Percentiles rank a stretch among this genome's conserved stretches.
Conservation (phyloP, 345 rosid genomes). For the Cochlearia excelsa region DNA sequence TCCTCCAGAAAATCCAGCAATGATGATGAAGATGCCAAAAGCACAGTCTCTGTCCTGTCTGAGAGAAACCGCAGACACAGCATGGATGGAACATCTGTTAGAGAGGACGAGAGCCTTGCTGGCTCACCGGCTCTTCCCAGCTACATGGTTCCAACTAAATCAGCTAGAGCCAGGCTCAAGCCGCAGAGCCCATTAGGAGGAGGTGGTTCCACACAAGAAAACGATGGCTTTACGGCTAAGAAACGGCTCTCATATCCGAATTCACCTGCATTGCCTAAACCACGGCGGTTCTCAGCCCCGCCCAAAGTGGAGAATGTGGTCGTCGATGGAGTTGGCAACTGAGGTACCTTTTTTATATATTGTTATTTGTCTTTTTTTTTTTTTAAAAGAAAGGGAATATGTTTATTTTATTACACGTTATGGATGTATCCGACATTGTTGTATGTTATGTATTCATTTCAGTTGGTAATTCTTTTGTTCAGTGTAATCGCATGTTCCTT, state of each 20-base stretch:
- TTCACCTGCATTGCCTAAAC: conserved; percentile 58
- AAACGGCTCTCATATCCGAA: conserved; percentile 78
- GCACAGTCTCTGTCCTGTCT: conserved; percentile 61
- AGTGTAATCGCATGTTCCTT: conserved; percentile 2
- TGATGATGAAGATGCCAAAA: conserved; percentile 70
- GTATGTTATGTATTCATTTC: conserved; percentile 13
- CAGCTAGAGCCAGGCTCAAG: conserved; percentile 80
- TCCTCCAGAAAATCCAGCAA: conserved; percentile 49
- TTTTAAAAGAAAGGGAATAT: background rate
- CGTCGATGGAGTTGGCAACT: conserved; percentile 44
- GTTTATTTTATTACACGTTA: conserved; percentile 15
- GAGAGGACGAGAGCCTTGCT: conserved; percentile 71
- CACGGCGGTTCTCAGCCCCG: conserved; percentile 72
- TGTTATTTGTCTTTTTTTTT: background rate
- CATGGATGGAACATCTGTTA: conserved; percentile 53
- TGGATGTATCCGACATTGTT: conserved; percentile 24
- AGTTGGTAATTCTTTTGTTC: conserved; percentile 36
- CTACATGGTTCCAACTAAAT: conserved; percentile 86
- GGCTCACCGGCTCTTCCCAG: conserved; percentile 64
- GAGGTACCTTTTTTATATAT: conserved; percentile 8
- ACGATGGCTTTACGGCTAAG: conserved; percentile 59
- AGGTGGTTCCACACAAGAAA: conserved; percentile 38
- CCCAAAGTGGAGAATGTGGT: conserved; percentile 57
- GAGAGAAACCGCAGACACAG: conserved; percentile 66
- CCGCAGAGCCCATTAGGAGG: conserved; percentile 51